These are phyloP conservation scores for Musa balbisiana DNA, from an alignment of 202 grass and related monocot species.

Conservation along the genomic window DNA sequence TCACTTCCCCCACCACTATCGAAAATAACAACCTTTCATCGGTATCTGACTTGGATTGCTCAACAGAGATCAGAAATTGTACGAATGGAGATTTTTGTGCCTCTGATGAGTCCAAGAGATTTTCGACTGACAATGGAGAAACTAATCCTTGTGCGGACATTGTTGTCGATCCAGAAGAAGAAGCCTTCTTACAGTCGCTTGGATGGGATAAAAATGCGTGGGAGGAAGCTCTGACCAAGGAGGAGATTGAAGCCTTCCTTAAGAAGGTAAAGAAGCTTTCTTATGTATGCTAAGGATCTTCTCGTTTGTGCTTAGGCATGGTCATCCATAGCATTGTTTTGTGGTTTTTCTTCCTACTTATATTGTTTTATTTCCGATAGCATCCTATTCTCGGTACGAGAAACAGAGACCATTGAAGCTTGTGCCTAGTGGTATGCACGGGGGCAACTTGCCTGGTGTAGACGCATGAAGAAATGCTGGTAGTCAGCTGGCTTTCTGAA, in stretches of 20 bases:
- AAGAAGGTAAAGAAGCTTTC: slow-evolving; percentile 21
- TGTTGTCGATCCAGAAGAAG: slow-evolving; percentile 33
- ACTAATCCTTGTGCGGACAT: not conserved
- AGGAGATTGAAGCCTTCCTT: slow-evolving; percentile 42
- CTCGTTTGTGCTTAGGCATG: not conserved
- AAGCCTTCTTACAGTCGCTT: slow-evolving; percentile 29
- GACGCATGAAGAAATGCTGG: not conserved
- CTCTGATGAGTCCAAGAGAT: slow-evolving; percentile 35
- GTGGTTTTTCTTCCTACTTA: not conserved
- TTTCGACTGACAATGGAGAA: slow-evolving; percentile 23
- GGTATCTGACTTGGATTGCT: slow-evolving; percentile 25
- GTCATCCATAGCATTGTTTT: not conserved
- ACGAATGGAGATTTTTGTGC: slow-evolving; percentile 35
- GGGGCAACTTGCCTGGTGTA: not conserved
- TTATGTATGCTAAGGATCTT: not conserved
- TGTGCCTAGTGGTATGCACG: not conserved
- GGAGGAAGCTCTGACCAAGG: slow-evolving; percentile 30
- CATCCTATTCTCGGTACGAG: not conserved
- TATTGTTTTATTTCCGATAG: not conserved
- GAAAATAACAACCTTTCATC: slow-evolving; percentile 10
- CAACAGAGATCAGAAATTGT: slow-evolving; percentile 34
- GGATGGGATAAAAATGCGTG: slow-evolving; percentile 36
- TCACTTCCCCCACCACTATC: slow-evolving; percentile 13
- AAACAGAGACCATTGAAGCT: not conserved
- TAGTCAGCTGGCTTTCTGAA: not conserved